phyloP scores from a whole-genome alignment of 1,284 basidiomycete genomes.

The Cutaneotrichosporon cyanovorans region DNA sequence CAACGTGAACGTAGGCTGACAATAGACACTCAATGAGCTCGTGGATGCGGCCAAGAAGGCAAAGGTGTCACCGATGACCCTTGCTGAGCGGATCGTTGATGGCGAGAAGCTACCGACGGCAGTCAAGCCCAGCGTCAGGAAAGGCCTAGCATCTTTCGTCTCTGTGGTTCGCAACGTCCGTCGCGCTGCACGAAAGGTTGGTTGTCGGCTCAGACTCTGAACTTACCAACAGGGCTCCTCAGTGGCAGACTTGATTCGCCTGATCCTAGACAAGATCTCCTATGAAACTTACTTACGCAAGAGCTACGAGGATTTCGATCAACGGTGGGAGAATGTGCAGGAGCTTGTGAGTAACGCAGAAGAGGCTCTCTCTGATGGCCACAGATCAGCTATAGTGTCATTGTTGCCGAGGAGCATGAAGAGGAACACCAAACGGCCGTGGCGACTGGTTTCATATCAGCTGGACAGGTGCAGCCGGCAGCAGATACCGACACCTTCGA shows the following conservation, averaged over 20 bases:
- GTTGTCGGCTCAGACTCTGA: background rate
- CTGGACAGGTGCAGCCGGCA: slow-evolving; percentile 25
- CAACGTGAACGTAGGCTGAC: background rate
- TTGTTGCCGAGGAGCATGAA: slow-evolving; percentile 34
- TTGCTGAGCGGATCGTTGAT: slow-evolving; percentile 58
- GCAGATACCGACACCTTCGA: slow-evolving; percentile 5
- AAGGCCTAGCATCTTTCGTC: slow-evolving; percentile 58
- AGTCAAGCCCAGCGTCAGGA: slow-evolving; percentile 59
- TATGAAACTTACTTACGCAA: slow-evolving; percentile 66
- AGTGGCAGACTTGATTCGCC: slow-evolving; percentile 61
- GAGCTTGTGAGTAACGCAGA: slow-evolving; percentile 57
- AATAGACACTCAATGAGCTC: slow-evolving; percentile 59
- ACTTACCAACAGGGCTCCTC: slow-evolving; percentile 50
- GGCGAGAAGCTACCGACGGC: slow-evolving; percentile 52
- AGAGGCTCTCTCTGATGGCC: slow-evolving; percentile 9
- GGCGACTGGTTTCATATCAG: slow-evolving; percentile 23
- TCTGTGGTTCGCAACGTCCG: slow-evolving; percentile 54
- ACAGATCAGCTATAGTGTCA: slow-evolving; percentile 43
- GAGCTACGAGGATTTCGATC: slow-evolving; percentile 64
- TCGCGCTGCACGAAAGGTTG: slow-evolving; percentile 54
- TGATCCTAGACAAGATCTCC: slow-evolving; percentile 55
- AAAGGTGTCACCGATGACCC: slow-evolving; percentile 55
- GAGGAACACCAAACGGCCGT: slow-evolving; percentile 16
- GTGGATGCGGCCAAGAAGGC: slow-evolving; percentile 52
- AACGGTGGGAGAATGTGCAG: slow-evolving; percentile 77